phyloP scores from a whole-genome alignment of 495 filamentous ascomycete species.

The Aspergillus nanangensis region DNA sequence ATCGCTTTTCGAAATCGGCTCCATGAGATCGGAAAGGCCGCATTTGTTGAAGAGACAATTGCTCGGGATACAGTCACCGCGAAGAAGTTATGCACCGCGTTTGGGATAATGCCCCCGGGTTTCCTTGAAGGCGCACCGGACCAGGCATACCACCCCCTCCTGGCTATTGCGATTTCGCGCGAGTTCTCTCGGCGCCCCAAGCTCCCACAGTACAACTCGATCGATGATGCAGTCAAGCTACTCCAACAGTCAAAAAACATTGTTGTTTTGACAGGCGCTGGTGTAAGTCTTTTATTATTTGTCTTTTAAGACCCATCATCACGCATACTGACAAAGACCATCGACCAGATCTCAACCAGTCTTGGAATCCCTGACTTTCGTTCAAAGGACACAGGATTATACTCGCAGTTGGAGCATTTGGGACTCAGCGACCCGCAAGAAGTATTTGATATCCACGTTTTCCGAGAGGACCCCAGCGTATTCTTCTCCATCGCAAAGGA shows the following conservation, averaged over 20 bases:
- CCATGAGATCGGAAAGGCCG: constrained; percentile 66
- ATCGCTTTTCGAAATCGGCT: constrained; percentile 62
- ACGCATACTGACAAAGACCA: background rate
- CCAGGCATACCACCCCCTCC: constrained; percentile 65
- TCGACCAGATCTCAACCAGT: constrained; percentile 63
- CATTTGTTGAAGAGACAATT: constrained; percentile 72
- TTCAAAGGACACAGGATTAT: constrained; percentile 62
- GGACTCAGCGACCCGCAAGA: constrained; percentile 85
- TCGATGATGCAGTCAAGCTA: constrained; percentile 81
- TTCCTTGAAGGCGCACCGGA: constrained; percentile 74
- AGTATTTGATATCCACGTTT: constrained; percentile 86
- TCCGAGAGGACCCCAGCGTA: constrained; percentile 79
- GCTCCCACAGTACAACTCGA: constrained; percentile 72
- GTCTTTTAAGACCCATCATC: background rate
- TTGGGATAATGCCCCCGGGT: constrained; percentile 71
- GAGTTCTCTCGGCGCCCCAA: constrained; percentile 80
- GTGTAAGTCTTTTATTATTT: constrained; percentile 41
- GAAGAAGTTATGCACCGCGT: constrained; percentile 87
- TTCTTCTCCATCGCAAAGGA: constrained; percentile 93
- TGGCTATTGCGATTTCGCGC: constrained; percentile 73
- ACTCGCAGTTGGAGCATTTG: constrained; percentile 69
- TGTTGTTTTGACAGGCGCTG: constrained; percentile 90
- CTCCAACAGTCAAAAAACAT: constrained; percentile 75
- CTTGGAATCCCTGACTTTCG: constrained; percentile 67
- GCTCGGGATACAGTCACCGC: constrained; percentile 63